A percentile compares a stretch with the other conserved stretches of the same genome.
These are phyloP conservation scores for carrot (Daucus carota) DNA, from an alignment of 129 eudicot species.

Conservation along the genomic window DH1_v3.0 NC_030385.2:41128501-41129000, in stretches of 20 bases:
- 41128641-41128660: conserved; percentile 77
- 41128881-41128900: conserved; percentile 85
- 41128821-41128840: conserved; percentile 65
- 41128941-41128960: background rate
- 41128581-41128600: conserved; percentile 70
- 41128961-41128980: background rate
- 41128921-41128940: background rate
- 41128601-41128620: conserved; percentile 73
- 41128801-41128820: conserved; percentile 64
- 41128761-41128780: too few relatives aligned
- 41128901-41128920: conserved; percentile 83
- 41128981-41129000: conserved; percentile 30
- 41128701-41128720: conserved; percentile 73
- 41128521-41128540: conserved; percentile 90
- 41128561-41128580: conserved; percentile 84
- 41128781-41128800: background rate
- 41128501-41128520: background rate
- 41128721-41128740: conserved; percentile 40
- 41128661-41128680: conserved; percentile 85
- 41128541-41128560: conserved; percentile 62
- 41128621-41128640: conserved; percentile 66
- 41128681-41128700: conserved; percentile 82
- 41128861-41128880: conserved; percentile 93
- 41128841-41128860: conserved; percentile 97
- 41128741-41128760: background rate